Base-by-base conservation (phyloP, 2,329 filamentous ascomycete species). In the Arthrobotrys entomopaga region DNA sequence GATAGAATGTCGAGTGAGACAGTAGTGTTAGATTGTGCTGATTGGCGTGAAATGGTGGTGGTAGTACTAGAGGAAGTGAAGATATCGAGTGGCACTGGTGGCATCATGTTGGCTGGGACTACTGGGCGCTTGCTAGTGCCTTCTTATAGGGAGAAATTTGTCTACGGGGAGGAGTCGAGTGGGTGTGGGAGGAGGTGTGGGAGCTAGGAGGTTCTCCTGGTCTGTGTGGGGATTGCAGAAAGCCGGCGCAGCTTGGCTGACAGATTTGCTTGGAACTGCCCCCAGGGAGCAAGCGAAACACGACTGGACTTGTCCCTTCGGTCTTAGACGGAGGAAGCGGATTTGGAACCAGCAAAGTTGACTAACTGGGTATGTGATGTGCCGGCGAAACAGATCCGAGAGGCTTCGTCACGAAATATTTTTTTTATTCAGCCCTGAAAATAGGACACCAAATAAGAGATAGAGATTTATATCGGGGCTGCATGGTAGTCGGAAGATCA, bases 261-360 rank as follows among this genome's bases (percentile, higher is more conserved):
- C 65, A 63, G 66, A 60, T 67, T 58, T 59, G 61, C 56, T 73
- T 73, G 60, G 34, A 48, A 54, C 49, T 73, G 54, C 60, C 69
- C 58, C 40, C 42, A 22, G 42, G 8, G 52, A 65, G 20, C 34
- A 54, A 64, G 46, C 29, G 29, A 5, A 58, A 58, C 15, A 34
- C 50, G 59, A 71, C 43, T 71, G 50, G 63, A 74, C 50, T 67
- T 63, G 57, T 67, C 57, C 11, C 42, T 67, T 67, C 70, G 70
- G 70, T 67, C 58, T 67, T 67, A 73, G 69, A 43, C 69, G 69
- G 69, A 73, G 69, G 61, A 60, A 73, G 42, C 69, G 69, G 69
- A 59, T 57, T 34, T 13, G n/a, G 20, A 22, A 8, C 54, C 38
- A 43, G 46, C 54, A n/a, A 22, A 40, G 42, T 6, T 13, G 34